phyloP scores from a whole-genome alignment of 352 stramenopile species.

The Peronosclerospora sorghi region DNA sequence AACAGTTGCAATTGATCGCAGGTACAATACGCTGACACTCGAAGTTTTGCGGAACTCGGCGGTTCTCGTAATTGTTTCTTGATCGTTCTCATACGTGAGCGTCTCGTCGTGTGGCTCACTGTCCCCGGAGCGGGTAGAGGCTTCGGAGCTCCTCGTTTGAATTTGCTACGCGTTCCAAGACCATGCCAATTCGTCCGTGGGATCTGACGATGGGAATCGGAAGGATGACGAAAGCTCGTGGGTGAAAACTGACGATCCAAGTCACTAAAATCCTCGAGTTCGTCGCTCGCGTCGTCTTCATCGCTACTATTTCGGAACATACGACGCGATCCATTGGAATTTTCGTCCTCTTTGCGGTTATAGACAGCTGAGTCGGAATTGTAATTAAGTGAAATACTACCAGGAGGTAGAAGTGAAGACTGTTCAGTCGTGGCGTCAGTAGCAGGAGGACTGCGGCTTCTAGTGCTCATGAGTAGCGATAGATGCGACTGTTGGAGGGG shows the following conservation, averaged over 20 bases:
- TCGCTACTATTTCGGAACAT: slow-evolving; percentile 9
- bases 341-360: slow-evolving; percentile 30
- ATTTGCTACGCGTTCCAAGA: slow-evolving; percentile 33
- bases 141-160: slow-evolving; percentile 30
- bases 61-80: slow-evolving; percentile 72
- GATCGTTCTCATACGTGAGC: slow-evolving; percentile 74
- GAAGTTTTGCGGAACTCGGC: slow-evolving; percentile 59
- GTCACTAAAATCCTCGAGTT: slow-evolving; percentile 21
- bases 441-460: slow-evolving; percentile 12
- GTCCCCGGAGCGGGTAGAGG: slow-evolving; percentile 24
- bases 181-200: slow-evolving; percentile 50
- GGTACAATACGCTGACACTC: slow-evolving; percentile 79
- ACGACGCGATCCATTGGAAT: slow-evolving; percentile 5
- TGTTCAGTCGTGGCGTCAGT: slow-evolving; percentile 23
- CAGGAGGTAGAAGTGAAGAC: slow-evolving; percentile 40
- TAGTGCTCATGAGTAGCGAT: slow-evolving; percentile 9
- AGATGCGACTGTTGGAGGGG: neutral
- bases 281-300: slow-evolving; percentile 28
- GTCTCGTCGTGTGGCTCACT: slow-evolving; percentile 62
- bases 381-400: slow-evolving; percentile 59
- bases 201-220: slow-evolving; percentile 24
- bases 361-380: slow-evolving; percentile 81
- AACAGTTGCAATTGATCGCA: slow-evolving; percentile 78
- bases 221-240: slow-evolving; percentile 25
- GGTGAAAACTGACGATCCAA: slow-evolving; percentile 34